Base-by-base conservation (phyloP, 2,329 filamentous ascomycete species). In the Fusarium annulatum region DNA sequence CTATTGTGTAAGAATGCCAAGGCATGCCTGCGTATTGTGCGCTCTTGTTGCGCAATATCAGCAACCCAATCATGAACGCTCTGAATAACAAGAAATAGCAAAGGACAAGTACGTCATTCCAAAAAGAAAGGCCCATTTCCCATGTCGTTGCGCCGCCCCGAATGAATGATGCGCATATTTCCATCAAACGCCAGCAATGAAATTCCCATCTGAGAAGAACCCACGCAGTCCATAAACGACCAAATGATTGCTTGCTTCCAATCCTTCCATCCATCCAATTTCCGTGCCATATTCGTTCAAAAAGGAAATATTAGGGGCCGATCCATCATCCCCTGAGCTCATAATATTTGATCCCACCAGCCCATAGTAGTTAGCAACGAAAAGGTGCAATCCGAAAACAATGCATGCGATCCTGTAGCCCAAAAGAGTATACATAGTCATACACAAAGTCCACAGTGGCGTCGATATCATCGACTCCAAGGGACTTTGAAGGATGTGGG, bases 11-110 rank as follows among this genome's bases (percentile, higher is more conserved):
- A 51, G 62, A 57, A 69, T 60, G 52, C 69, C 33, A 45, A 45
- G 33, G 69, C 72, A 71, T 78, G 62, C 68, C 63, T 67, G 62
- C 67, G 49, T 61, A 23, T 62, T 60, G 58, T 48, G 65, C 39
- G 58, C 46, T 74, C 56, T 73, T 67, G 69, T 49, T 61, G 61
- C 45, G 52, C 46, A 70, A 70, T 55, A 43, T 33, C 59, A 59
- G 48, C 64, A 69, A 69, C 57, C 67, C 69, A 74, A 72, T 76
- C 76, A 34, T 76, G 64, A 30, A 76, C 70, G 73, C 73, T 76
- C 59, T 73, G 48, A 55, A 57, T 57, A 66, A 41, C 36, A n/a
- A 55, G 51, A 62, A 69, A 69, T 58, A 75, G 55, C 65, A 68
- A 53, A 49, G 41, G 63, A 71, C 38, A 71, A 67, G 39, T 38